Evolutionary conservation across 495 filamentous ascomycete species (phyloP), one percentile per base, ranked within the genome.

Genomic region (Lepidopterella palustris): DNA sequence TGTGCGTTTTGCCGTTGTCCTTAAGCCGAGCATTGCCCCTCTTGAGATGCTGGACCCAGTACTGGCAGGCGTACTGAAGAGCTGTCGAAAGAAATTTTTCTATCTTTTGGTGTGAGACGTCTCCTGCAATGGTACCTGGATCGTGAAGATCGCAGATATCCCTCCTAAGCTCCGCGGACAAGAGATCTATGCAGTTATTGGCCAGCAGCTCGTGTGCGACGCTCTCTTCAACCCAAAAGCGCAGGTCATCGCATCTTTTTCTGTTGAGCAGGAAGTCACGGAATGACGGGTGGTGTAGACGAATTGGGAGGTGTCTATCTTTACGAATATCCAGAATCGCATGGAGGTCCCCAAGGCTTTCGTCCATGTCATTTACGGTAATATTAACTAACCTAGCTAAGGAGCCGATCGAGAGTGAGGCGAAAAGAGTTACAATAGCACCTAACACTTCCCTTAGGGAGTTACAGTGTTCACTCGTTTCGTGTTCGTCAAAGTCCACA

Each of bases 231-330:
- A 78, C 62, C 63, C 67, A 72, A 61, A 77, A 76, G 64, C 47
- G 40, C 27, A 58, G 52, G 58, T 76, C 69, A 2, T 2, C 1
- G 45, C 45, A 49, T 49, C 45, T 2, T 3, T 5, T 23, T 13
- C 18, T 5, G 24, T 26, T 49, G 45, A 80, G 52, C 11, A 82
- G 72, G 58, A 76, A 81, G 62, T 81, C 78, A 35, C 75, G 76
- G 58, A 82, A 78, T 31, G 77, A 80, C n/a, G 68, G 72, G 59
- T 82, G 77, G 45, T 73, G 72, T 0, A 76, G 60, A 13, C 68
- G 68, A 31, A 80, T 50, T 3, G 70, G 70, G 13, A 24, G 18
- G 18, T 56, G 39, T 23, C 39, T 0, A 25, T 72, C 59, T 2
- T 68, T 54, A 28, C 71, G 68, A 31, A 76, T 64, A 57, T 68